Evolutionary conservation across 305 asterid genomes (phyloP).

Genomic region (Petunia hybrid): DNA sequence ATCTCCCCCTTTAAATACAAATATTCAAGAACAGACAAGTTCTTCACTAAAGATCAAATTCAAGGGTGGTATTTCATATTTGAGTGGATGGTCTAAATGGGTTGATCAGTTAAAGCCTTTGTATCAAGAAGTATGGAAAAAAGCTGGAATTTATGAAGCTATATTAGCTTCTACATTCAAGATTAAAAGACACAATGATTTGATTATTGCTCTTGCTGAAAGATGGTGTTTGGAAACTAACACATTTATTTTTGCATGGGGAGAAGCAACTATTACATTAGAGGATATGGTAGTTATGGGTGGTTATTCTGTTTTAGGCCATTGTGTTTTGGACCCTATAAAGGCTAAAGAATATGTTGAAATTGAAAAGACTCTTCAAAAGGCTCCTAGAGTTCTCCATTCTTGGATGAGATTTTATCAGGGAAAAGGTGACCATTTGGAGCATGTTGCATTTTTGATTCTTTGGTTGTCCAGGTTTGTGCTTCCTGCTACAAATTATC

Average conservation of each 20-base stretch:
- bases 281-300: constrained; percentile 49
- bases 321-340: constrained; percentile 31
- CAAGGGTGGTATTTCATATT: constrained; percentile 32
- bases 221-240: constrained; percentile 48
- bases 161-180: constrained; percentile 36
- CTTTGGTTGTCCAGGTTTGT: constrained; percentile 54
- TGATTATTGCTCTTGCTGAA: constrained; percentile 41
- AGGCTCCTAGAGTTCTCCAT: not conserved
- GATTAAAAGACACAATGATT: constrained; percentile 26
- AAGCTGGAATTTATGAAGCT: constrained; percentile 49
- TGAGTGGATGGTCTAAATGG: constrained; percentile 48
- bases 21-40: not conserved
- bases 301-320: constrained; percentile 51
- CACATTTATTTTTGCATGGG: constrained; percentile 53
- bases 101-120: constrained; percentile 34
- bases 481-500: constrained; percentile 31
- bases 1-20: not conserved
- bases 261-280: constrained; percentile 50
- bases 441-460: constrained; percentile 56
- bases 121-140: constrained; percentile 43
- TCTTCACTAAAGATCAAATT: constrained; percentile 29
- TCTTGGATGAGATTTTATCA: constrained; percentile 44
- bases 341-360: not conserved
- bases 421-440: constrained; percentile 36
- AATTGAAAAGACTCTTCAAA: constrained; percentile 18